A percentile compares a stretch with the other conserved stretches of the same genome.
Conservation (phyloP, 768 basidiomycete species). For the Auricularia sp. region DNA sequence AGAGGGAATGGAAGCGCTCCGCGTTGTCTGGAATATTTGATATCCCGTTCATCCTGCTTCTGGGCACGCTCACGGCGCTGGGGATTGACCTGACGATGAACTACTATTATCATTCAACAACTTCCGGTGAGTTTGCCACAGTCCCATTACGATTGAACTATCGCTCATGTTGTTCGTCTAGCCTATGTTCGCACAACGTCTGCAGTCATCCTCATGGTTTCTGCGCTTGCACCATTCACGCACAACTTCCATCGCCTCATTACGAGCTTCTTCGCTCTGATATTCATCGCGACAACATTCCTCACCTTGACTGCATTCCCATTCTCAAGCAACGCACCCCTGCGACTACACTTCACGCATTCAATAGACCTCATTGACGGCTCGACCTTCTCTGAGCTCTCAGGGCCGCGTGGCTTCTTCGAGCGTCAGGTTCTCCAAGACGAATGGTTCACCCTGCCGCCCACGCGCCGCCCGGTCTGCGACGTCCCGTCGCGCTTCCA, state of each 20-base stretch:
- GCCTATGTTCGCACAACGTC: conserved; percentile 1
- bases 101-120: not conserved
- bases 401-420: not conserved
- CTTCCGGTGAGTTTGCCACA: not conserved
- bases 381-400: not conserved
- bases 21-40: not conserved
- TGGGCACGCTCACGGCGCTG: not conserved
- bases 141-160: too few species aligned
- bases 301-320: not conserved
- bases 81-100: not conserved
- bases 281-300: not conserved
- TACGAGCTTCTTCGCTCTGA: not conserved
- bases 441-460: not conserved
- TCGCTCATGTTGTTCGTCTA: not conserved
- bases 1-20: not conserved
- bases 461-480: not conserved
- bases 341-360: not conserved
- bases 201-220: not conserved
- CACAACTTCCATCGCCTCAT: conserved; percentile 2
- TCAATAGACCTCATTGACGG: not conserved
- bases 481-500: not conserved
- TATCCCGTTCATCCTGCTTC: conserved; percentile 3
- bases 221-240: conserved; percentile 2
- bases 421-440: not conserved
- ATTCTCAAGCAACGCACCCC: conserved; percentile 1